A percentile compares a stretch with the other conserved stretches of the same genome.
phyloP scores from a whole-genome alignment of 2,329 filamentous ascomycete species.

The Ramichloridium luteum region DNA sequence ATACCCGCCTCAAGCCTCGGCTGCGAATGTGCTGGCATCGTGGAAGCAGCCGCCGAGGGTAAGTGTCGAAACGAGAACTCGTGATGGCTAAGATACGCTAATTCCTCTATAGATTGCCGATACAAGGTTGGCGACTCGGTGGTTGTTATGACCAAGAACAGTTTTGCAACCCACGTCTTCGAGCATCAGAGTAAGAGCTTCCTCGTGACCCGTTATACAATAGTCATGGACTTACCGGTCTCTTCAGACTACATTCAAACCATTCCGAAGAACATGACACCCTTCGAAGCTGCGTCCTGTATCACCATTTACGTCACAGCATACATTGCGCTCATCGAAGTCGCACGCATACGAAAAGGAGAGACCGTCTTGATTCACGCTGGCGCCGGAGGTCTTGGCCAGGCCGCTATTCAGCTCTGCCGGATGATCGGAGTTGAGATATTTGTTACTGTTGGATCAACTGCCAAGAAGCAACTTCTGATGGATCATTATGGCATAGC shows the following conservation, averaged over 20 bases:
- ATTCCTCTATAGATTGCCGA: too few species aligned
- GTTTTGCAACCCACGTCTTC: too few species aligned
- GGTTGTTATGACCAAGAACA: slow-evolving; percentile 1
- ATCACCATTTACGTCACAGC: slow-evolving; percentile 14
- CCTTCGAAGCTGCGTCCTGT: too few species aligned
- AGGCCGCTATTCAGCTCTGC: slow-evolving; percentile 20
- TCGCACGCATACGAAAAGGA: slow-evolving; percentile 17
- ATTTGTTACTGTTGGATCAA: slow-evolving; percentile 20
- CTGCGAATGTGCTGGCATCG: too few species aligned
- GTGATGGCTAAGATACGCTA: too few species aligned
- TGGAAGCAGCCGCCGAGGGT: neutral
- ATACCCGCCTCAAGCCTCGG: too few species aligned
- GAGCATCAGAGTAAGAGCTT: slow-evolving; percentile 1
- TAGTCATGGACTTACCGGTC: too few species aligned
- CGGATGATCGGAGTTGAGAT: slow-evolving; percentile 19
- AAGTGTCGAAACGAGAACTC: too few species aligned
- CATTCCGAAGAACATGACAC: too few species aligned
- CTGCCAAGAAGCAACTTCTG: slow-evolving; percentile 19
- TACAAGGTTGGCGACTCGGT: slow-evolving; percentile 1
- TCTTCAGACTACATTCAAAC: too few species aligned
- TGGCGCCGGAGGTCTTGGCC: slow-evolving; percentile 22
- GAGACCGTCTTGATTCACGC: slow-evolving; percentile 27
- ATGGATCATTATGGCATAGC: slow-evolving; percentile 19
- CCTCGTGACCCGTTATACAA: too few species aligned
- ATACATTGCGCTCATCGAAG: slow-evolving; percentile 20